Conservation (phyloP, 2,329 filamentous ascomycete species). For the Nannizziopsis arthrosporioides region DNA sequence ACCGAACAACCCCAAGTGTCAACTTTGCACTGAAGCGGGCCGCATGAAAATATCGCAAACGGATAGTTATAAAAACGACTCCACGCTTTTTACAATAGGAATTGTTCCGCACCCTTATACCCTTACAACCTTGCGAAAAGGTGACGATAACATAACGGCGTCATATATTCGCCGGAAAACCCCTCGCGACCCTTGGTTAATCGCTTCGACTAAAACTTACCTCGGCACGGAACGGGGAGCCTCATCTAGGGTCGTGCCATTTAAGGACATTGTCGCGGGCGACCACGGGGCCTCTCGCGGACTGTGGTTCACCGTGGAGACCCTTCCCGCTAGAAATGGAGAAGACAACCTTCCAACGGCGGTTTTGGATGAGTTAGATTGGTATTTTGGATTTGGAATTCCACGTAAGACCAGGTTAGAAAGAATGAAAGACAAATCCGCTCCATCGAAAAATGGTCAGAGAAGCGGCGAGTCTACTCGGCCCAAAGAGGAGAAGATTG, state of each 20-base stretch:
- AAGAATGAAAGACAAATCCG: constrained; percentile 24
- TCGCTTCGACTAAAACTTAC: constrained; percentile 56
- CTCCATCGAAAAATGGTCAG: constrained; percentile 12
- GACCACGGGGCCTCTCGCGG: constrained; percentile 52
- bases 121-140: constrained; percentile 53
- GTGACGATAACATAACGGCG: constrained; percentile 48
- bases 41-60: constrained; percentile 57
- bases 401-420: constrained; percentile 43
- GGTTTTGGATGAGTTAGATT: constrained; percentile 58
- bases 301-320: constrained; percentile 72
- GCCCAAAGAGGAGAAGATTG: constrained; percentile 13
- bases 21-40: constrained; percentile 55
- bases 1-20: constrained; percentile 65
- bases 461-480: constrained; percentile 4
- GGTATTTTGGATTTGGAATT: constrained; percentile 77
- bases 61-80: constrained; percentile 57
- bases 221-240: constrained; percentile 53
- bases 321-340: constrained; percentile 34
- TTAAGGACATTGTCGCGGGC: constrained; percentile 73
- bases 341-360: constrained; percentile 45
- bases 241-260: constrained; percentile 53
- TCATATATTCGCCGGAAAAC: constrained; percentile 56
- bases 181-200: constrained; percentile 67
- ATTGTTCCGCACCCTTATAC: constrained; percentile 89
- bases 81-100: constrained; percentile 66